phyloP scores from a whole-genome alignment of 495 filamentous ascomycete species.

The Hamigera avellanea region DNA sequence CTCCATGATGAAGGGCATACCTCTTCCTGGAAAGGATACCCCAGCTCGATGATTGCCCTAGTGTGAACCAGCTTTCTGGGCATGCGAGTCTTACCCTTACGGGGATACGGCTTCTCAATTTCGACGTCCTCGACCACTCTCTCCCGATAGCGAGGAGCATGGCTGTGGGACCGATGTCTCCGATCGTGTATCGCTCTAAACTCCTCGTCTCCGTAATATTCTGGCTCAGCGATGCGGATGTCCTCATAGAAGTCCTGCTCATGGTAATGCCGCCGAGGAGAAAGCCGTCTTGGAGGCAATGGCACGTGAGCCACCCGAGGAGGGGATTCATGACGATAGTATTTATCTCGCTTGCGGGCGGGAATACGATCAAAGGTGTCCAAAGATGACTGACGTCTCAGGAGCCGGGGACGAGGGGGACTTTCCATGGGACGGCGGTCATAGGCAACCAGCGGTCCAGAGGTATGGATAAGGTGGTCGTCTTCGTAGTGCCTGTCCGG shows the following conservation, averaged over 20 bases:
- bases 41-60: conserved; percentile 66
- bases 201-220: conserved; percentile 57
- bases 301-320: conserved; percentile 26
- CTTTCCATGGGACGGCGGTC: conserved; percentile 27
- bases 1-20: conserved; percentile 25
- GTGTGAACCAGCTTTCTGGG: conserved; percentile 64
- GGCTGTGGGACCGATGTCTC: conserved; percentile 22
- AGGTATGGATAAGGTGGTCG: conserved; percentile 33
- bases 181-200: conserved; percentile 48
- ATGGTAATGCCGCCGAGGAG: conserved; percentile 31
- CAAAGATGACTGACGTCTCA: conserved; percentile 55
- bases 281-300: conserved; percentile 19
- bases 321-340: conserved; percentile 29
- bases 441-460: conserved; percentile 27
- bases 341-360: conserved; percentile 42
- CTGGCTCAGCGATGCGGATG: conserved; percentile 56
- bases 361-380: conserved; percentile 65
- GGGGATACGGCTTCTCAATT: conserved; percentile 48
- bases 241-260: conserved; percentile 49
- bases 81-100: conserved; percentile 81
- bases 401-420: conserved; percentile 41
- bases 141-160: conserved; percentile 26
- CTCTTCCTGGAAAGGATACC: conserved; percentile 81
- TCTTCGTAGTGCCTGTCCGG: conserved; percentile 37
- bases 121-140: conserved; percentile 23